phyloP scores from a whole-genome alignment of 148 eudicot species.

The Fallopia convolvulus region DNA sequence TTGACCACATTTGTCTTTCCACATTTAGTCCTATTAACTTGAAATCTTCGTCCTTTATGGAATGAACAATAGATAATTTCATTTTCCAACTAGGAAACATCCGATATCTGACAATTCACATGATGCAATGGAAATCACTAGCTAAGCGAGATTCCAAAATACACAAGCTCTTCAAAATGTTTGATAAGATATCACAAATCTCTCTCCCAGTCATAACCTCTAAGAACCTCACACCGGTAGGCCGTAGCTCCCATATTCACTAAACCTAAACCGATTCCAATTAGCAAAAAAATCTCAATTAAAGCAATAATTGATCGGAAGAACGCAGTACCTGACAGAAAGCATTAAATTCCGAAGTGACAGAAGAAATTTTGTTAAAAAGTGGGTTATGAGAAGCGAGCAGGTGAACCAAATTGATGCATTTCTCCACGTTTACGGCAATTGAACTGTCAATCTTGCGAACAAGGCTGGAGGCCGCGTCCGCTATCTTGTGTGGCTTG shows the following conservation, averaged over 20 bases:
- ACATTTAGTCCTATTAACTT: background rate
- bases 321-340: conserved; percentile 33
- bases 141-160: background rate
- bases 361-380: conserved; percentile 32
- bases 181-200: background rate
- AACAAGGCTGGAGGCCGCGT: conserved; percentile 17
- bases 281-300: background rate
- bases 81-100: background rate
- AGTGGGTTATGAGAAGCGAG: conserved; percentile 53
- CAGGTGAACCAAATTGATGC: conserved; percentile 25
- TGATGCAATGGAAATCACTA: background rate
- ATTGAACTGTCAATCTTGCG: conserved; percentile 38
- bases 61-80: background rate
- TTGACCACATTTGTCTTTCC: background rate
- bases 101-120: background rate
- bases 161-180: background rate
- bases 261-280: background rate
- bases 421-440: conserved; percentile 33
- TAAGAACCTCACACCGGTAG: background rate
- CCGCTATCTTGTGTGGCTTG: conserved; percentile 21
- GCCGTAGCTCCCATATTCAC: background rate
- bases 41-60: background rate
- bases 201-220: background rate
- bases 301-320: background rate
- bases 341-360: conserved; percentile 38